Conservation (phyloP, 192 early-diverging fungal genomes). For the Podila minutissima region DNA sequence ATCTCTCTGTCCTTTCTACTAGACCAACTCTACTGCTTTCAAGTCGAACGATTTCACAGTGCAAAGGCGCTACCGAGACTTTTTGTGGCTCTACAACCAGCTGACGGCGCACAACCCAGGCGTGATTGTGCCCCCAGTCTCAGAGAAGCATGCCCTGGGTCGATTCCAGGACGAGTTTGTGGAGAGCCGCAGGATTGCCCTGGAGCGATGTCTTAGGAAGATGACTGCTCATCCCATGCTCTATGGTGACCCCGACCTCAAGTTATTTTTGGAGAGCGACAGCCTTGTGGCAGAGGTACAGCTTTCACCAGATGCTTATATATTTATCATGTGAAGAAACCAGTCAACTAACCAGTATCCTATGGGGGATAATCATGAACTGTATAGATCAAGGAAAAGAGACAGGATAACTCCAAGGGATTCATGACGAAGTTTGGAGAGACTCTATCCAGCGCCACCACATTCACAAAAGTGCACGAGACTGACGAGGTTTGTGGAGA, state of each 20-base stretch:
- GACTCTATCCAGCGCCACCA: slow-evolving; percentile 67
- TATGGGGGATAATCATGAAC: not conserved
- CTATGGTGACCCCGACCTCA: slow-evolving; percentile 83
- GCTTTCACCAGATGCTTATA: too few species aligned
- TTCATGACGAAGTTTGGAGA: slow-evolving; percentile 79
- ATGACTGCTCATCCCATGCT: slow-evolving; percentile 85
- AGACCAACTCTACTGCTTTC: slow-evolving; percentile 85
- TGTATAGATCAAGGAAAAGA: slow-evolving; percentile 63
- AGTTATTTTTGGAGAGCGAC: slow-evolving; percentile 89
- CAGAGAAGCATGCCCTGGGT: slow-evolving; percentile 92
- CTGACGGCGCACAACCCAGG: slow-evolving; percentile 83
- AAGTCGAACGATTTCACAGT: slow-evolving; percentile 82
- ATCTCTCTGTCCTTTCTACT: slow-evolving; percentile 19
- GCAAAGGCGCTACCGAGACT: slow-evolving; percentile 90
- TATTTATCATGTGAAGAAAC: too few species aligned
- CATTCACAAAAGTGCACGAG: slow-evolving; percentile 76
- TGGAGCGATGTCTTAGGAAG: slow-evolving; percentile 87
- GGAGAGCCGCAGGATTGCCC: slow-evolving; percentile 81
- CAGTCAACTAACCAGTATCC: not conserved
- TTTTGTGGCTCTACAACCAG: slow-evolving; percentile 92
- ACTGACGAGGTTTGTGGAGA: slow-evolving; percentile 63
- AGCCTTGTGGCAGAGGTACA: slow-evolving; percentile 80
- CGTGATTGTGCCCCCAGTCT: slow-evolving; percentile 91
- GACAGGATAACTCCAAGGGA: slow-evolving; percentile 56
- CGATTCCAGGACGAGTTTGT: slow-evolving; percentile 98